Base-by-base conservation (phyloP, 2,329 filamentous ascomycete genomes). In the Albophoma yamanashiensis region DNA sequence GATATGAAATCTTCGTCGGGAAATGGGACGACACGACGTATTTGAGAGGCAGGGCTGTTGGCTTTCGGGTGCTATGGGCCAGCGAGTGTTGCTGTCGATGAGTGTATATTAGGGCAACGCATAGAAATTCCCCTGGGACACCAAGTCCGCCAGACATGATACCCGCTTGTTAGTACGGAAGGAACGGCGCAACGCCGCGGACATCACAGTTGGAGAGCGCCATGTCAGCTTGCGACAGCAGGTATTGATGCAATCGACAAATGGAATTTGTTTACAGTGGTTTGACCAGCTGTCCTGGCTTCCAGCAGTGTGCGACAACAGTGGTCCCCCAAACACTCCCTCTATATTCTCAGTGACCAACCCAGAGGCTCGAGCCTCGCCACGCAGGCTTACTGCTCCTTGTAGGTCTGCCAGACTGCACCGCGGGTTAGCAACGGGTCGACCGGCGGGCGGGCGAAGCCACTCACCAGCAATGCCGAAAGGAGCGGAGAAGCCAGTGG, bases 381-480 rank as follows among this genome's bases (percentile, higher is more conserved):
- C 58, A 53, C 34, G 59, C 36, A 53, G 60, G 62, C 66, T 75
- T 74, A 76, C 61, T 69, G 66, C 62, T 71, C 65, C 71, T 76
- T 76, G 73, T 73, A 73, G 63, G 72, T 75, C 67, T 76, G 74
- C 76, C 77, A 84, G 69, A 76, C 82, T 84, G 68, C 55, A 17
- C 58, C 27, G 31, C 39, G 55, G 52, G 58, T 63, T 58, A 63
- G 61, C 11, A 34, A 43, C 34, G 34, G 8, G 20, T 4, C 25
- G 22, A 25, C 27, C 34, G 14, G 47, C 9, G 7, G 27, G 43
- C 25, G 31, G 56, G 53, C 22, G 61, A 65, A 66, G 70, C 67
- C 61, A 82, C 83, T 71, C 74, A 86, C 83, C 73, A 66, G 82
- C 78, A 72, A 89, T 83, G 70, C 79, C 82, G 74, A 89, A 86